Conservation (phyloP, 2,329 filamentous ascomycete species). For the Ophiostoma ips region DNA sequence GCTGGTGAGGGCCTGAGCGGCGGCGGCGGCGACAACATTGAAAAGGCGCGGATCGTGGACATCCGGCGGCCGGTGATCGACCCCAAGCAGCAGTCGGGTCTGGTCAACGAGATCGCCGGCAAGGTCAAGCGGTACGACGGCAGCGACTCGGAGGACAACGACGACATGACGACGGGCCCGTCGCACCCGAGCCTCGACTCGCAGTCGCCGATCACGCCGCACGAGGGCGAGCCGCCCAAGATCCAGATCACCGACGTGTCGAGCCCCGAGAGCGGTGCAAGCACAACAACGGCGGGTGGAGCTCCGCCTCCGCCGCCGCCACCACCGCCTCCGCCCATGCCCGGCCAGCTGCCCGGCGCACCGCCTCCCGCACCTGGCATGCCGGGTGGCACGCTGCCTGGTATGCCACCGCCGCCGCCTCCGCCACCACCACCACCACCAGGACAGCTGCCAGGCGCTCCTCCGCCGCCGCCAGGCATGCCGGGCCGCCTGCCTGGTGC, state of each 20-base stretch:
- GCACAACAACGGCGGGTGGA: too few relatives aligned
- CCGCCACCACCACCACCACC: constrained; percentile 30
- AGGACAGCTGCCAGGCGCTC: constrained; percentile 24
- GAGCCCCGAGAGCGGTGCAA: neutral
- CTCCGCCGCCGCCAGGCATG: constrained; percentile 28
- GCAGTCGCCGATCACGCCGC: constrained; percentile 52
- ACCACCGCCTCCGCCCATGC: constrained; percentile 31
- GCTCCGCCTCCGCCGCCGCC: constrained; percentile 35
- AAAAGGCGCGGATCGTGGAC: constrained; percentile 68
- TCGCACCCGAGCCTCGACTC: constrained; percentile 64
- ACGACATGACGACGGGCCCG: constrained; percentile 58
- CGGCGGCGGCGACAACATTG: constrained; percentile 46
- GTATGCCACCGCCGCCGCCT: constrained; percentile 23
- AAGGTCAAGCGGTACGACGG: constrained; percentile 62
- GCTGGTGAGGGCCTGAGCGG: too few relatives aligned
- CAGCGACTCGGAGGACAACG: constrained; percentile 55
- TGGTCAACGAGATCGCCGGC: constrained; percentile 54
- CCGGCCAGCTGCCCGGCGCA: constrained; percentile 16
- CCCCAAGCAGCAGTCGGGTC: constrained; percentile 52
- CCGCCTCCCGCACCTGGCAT: constrained; percentile 15
- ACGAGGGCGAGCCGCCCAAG: constrained; percentile 45
- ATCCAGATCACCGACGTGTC: constrained; percentile 37
- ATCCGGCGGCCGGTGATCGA: constrained; percentile 56
- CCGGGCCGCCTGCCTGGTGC: constrained; percentile 17
- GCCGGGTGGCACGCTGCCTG: too few relatives aligned